Percentiles rank a stretch among this genome's conserved stretches.
Evolutionary conservation across 208 protist species (phyloP).

Genomic region (Leptomonas pyrrhocoris): DNA sequence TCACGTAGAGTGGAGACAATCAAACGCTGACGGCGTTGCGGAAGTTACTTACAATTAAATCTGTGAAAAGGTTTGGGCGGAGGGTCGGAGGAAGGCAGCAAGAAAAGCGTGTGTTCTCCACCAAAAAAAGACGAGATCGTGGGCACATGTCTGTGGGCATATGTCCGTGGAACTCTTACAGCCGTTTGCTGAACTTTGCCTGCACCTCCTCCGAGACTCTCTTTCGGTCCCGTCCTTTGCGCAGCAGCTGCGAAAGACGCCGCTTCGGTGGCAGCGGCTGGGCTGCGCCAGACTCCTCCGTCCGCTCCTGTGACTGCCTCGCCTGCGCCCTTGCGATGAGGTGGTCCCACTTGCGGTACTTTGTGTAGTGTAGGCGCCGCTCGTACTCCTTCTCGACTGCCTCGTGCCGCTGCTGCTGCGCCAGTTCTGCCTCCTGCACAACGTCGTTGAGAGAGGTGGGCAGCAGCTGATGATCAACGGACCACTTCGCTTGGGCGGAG

Average conservation of each 20-base stretch:
- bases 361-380: conserved; percentile 54
- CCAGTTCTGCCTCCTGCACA: conserved; percentile 66
- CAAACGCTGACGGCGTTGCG: too few species aligned
- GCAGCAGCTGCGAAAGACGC: conserved; percentile 71
- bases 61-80: too few species aligned
- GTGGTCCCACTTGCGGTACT: conserved; percentile 84
- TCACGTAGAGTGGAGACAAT: too few species aligned
- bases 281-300: conserved; percentile 24
- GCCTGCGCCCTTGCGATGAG: conserved; percentile 69
- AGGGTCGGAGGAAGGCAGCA: neutral
- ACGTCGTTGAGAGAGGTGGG: conserved; percentile 66
- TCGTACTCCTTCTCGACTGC: conserved; percentile 73
- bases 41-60: too few species aligned
- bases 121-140: conserved; percentile 25
- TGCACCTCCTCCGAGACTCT: conserved; percentile 49
- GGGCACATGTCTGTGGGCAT: too few species aligned
- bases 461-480: conserved; percentile 74
- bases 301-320: conserved; percentile 38
- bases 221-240: conserved; percentile 61
- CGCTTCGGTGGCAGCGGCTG: conserved; percentile 60
- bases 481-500: conserved; percentile 65
- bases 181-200: conserved; percentile 57
- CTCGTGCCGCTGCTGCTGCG: conserved; percentile 52
- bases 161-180: conserved; percentile 40
- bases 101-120: too few species aligned